Percentiles rank a stretch among this genome's conserved stretches.
Evolutionary conservation across 2,329 filamentous ascomycete species (phyloP).

Genomic region (Aspergillus latus): DNA sequence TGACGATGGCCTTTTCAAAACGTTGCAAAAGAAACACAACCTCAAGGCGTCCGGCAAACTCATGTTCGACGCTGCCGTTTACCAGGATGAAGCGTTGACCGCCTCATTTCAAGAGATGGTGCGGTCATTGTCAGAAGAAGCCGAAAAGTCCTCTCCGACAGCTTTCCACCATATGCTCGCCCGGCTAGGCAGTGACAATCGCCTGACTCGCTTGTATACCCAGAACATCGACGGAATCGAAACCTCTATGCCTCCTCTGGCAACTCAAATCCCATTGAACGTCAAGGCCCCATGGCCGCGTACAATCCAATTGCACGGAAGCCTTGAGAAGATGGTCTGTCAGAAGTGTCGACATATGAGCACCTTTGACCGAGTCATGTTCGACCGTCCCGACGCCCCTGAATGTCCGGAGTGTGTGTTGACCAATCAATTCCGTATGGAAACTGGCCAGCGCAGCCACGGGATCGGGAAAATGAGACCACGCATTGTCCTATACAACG

Average conservation of each 20-base stretch:
- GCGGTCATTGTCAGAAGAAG: conserved; percentile 77
- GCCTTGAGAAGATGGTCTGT: conserved; percentile 93
- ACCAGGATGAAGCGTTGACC: conserved; percentile 85
- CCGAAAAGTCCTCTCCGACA: conserved; percentile 75
- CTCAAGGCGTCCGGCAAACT: conserved; percentile 92
- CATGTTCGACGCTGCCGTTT: conserved; percentile 95
- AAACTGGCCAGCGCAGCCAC: conserved; percentile 84
- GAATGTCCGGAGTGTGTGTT: conserved; percentile 72
- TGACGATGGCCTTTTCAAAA: conserved; percentile 82
- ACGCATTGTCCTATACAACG: conserved; percentile 95
- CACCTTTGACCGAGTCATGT: conserved; percentile 74
- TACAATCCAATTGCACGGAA: conserved; percentile 90
- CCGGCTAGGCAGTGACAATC: conserved; percentile 80
- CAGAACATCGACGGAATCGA: conserved; percentile 98
- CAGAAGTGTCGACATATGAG: conserved; percentile 81
- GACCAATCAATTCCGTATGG: conserved; percentile 73
- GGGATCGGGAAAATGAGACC: conserved; percentile 87
- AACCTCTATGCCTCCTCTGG: conserved; percentile 74
- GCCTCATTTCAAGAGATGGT: conserved; percentile 96
- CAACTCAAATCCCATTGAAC: conserved; percentile 77
- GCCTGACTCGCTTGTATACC: conserved; percentile 85
- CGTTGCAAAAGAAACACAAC: conserved; percentile 81
- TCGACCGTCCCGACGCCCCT: conserved; percentile 80
- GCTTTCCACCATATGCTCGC: conserved; percentile 92
- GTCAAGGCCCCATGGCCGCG: conserved; percentile 88